phyloP scores from a whole-genome alignment of 2,329 filamentous ascomycete genomes.

The Mariannaea sp. region DNA sequence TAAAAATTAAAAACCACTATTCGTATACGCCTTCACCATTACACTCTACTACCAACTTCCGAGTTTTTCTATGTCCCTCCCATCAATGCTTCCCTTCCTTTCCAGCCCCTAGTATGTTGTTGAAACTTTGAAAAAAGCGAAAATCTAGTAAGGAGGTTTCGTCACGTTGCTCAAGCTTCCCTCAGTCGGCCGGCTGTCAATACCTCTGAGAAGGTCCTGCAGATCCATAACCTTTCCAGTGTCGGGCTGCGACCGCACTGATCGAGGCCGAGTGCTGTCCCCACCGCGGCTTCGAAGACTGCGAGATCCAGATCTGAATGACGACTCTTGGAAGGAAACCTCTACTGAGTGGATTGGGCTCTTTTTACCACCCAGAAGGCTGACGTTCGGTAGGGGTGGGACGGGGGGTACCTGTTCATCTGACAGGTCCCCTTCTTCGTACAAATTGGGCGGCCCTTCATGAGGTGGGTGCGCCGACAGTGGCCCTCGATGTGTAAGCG shows the following conservation, averaged over 20 bases:
- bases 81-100: neutral
- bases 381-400: constrained; percentile 55
- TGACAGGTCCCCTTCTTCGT: constrained; percentile 40
- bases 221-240: constrained; percentile 50
- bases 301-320: constrained; percentile 42
- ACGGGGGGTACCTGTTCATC: constrained; percentile 58
- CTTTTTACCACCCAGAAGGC: constrained; percentile 39
- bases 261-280: constrained; percentile 45
- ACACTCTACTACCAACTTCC: neutral
- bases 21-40: neutral
- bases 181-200: constrained; percentile 55
- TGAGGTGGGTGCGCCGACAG: constrained; percentile 50
- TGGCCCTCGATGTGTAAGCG: constrained; percentile 47
- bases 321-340: constrained; percentile 45
- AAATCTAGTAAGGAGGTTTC: constrained; percentile 54
- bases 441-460: constrained; percentile 36
- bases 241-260: constrained; percentile 42
- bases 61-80: neutral
- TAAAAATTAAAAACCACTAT: neutral
- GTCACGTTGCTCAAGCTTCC: constrained; percentile 52
- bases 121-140: neutral
- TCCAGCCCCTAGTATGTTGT: neutral
- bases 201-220: constrained; percentile 54
- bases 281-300: constrained; percentile 50
- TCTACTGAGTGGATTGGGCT: constrained; percentile 35